Evolutionary conservation across 164 flowering plant genomes (phyloP), one percentile per base, ranked within the genome.

Genomic region (Magnolia kwangsiensis): DNA sequence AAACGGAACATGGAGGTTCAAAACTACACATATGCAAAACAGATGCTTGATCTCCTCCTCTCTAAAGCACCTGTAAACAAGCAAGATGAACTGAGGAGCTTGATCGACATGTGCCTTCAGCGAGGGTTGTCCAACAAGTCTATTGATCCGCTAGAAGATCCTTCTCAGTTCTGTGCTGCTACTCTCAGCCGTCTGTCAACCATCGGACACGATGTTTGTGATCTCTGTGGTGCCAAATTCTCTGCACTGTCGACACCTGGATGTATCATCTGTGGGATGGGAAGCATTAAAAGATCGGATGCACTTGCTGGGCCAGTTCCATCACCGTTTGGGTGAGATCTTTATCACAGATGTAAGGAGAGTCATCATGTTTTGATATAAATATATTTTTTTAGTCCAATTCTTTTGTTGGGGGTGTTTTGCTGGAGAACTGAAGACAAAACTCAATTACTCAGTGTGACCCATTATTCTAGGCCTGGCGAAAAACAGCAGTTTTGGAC

Each of bases 221-320:
- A 96, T 86, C 95, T 94, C 1, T 94, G 99, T 80, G 99, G 99
- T 5, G 94, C 99, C 70, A 96, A 94, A 78, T 96, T 94, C 75
- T 89, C 99, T 13, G 98, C 98, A n/a, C 84, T 96, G 50, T 80
- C 92, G 4, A 50, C 96, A 31, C 98, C 98, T 45, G 99, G 99
- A 71, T 96, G 99, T 86, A 94, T 91, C 72, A 87, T 94, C 13
- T 96, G 99, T 87, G 99, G 99, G 10, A 96, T 96, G 98, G 99
- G 99, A 70, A 94, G 98, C 89, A 96, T 96, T 69, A 93, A 93
- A 77, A 89, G 99, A 82, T 96, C 99, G 50, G 99, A 96, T 86
- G 96, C 95, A 3, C 82, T 94, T 27, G 81, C 85, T 24, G 85
- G 76, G 1, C 90, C 97, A 37, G 92, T 89, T 77, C 89, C 99